phyloP scores from a whole-genome alignment of 257 asterid genomes.

The Misopates orontium region DNA sequence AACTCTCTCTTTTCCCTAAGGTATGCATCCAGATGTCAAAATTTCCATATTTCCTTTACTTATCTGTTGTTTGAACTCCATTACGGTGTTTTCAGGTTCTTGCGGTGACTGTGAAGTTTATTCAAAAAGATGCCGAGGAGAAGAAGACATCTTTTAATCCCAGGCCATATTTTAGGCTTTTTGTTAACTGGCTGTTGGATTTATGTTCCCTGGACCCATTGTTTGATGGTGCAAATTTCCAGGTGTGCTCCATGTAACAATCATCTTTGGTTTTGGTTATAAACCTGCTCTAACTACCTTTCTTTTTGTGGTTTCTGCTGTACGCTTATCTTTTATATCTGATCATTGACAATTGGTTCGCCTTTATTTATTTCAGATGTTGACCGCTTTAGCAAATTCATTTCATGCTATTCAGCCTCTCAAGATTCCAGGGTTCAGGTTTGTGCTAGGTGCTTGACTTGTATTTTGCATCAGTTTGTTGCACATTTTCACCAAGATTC shows the following conservation, averaged over 20 bases:
- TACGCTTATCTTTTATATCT: no score
- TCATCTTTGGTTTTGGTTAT: not conserved
- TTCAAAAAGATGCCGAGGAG: slow-evolving; percentile 83
- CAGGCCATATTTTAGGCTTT: slow-evolving; percentile 89
- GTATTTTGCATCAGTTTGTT: not conserved
- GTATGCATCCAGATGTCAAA: slow-evolving; percentile 33
- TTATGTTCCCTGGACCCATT: slow-evolving; percentile 86
- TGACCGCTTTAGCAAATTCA: slow-evolving; percentile 84
- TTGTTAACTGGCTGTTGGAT: slow-evolving; percentile 89
- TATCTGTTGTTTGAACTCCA: slow-evolving; percentile 22
- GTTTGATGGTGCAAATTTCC: slow-evolving; percentile 92
- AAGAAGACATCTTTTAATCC: slow-evolving; percentile 71
- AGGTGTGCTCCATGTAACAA: slow-evolving; percentile 46
- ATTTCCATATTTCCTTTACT: slow-evolving; percentile 6
- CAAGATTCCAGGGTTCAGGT: slow-evolving; percentile 97
- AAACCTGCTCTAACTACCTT: not conserved
- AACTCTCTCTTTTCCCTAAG: slow-evolving; percentile 80
- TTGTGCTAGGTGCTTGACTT: slow-evolving; percentile 16
- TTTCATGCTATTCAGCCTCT: slow-evolving; percentile 97
- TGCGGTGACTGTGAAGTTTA: slow-evolving; percentile 72
- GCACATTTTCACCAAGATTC: no score
- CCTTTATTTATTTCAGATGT: slow-evolving; percentile 48
- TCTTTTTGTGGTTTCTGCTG: no score
- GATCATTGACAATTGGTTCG: not conserved
- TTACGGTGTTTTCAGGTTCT: slow-evolving; percentile 59